phyloP scores from a whole-genome alignment of 768 basidiomycete species.

The Tremella yokohamensis region DNA sequence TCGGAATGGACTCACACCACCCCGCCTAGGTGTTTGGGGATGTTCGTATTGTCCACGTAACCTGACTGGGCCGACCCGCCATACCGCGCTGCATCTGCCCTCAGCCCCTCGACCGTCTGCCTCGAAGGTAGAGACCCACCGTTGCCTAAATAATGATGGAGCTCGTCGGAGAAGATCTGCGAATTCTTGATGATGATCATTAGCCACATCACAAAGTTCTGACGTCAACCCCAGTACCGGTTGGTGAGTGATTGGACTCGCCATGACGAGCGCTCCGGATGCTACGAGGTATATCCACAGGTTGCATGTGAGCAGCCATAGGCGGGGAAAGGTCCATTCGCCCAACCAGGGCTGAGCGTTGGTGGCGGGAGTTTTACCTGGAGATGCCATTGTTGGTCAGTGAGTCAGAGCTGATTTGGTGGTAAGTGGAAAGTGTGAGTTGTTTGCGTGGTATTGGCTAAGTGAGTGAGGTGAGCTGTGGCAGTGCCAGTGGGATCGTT shows the following conservation, averaged over 20 bases:
- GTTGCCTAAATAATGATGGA: conserved; percentile 32
- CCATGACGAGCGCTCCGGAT: conserved; percentile 34
- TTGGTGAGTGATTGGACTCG: conserved; percentile 9
- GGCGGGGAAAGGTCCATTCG: conserved; percentile 17
- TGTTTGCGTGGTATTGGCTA: too few relatives aligned
- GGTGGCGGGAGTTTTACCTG: too few relatives aligned
- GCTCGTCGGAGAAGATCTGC: conserved; percentile 15
- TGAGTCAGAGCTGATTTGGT: too few relatives aligned
- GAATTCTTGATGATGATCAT: conserved; percentile 39
- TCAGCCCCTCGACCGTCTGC: too few relatives aligned
- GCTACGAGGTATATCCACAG: conserved; percentile 33
- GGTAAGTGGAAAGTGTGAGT: too few relatives aligned
- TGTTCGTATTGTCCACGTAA: conserved; percentile 38
- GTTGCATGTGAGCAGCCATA: conserved; percentile 26
- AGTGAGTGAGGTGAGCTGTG: neutral
- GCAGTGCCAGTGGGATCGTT: neutral
- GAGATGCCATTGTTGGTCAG: too few relatives aligned
- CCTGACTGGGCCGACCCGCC: conserved; percentile 17
- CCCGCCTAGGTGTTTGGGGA: conserved; percentile 46
- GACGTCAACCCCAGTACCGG: neutral
- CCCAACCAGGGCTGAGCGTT: conserved; percentile 2
- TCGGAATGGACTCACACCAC: conserved; percentile 24
- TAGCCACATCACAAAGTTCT: conserved; percentile 26
- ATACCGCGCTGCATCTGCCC: conserved; percentile 14
- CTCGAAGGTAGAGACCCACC: neutral